phyloP scores from a whole-genome alignment of 2,329 filamentous ascomycete species.

The Fonsecaea nubica region DNA sequence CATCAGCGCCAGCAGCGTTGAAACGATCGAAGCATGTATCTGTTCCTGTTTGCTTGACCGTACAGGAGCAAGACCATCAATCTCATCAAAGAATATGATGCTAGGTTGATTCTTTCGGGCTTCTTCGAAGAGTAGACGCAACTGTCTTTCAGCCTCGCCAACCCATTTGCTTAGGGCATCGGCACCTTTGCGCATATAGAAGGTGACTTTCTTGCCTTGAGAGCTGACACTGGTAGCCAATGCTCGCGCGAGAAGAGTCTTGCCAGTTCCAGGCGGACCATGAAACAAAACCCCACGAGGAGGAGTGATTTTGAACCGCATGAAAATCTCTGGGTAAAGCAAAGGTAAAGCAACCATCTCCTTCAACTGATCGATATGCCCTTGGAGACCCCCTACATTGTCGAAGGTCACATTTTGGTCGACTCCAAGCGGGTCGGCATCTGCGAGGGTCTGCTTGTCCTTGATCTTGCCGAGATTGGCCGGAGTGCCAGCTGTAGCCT shows the following conservation, averaged over 20 bases:
- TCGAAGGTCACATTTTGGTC: conserved; percentile 92
- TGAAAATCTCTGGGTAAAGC: conserved; percentile 92
- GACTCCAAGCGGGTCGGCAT: conserved; percentile 92
- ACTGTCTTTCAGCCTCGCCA: conserved; percentile 93
- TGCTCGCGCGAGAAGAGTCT: conserved; percentile 92
- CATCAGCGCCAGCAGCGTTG: conserved; percentile 91
- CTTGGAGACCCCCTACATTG: conserved; percentile 88
- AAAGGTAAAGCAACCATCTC: conserved; percentile 97
- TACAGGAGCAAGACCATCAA: conserved; percentile 93
- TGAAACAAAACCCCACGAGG: conserved; percentile 96
- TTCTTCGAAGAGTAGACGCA: conserved; percentile 92
- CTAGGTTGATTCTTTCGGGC: conserved; percentile 94
- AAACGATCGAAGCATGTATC: conserved; percentile 97
- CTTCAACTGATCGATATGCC: conserved; percentile 95
- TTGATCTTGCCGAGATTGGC: conserved; percentile 93
- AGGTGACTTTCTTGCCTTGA: conserved; percentile 92
- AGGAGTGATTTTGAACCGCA: conserved; percentile 88
- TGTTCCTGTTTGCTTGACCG: conserved; percentile 98
- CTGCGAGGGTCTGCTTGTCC: conserved; percentile 87
- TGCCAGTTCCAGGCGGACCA: conserved; percentile 95
- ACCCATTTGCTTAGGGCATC: conserved; percentile 99
- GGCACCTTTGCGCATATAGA: conserved; percentile 99
- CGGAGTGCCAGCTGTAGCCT: conserved; percentile 65
- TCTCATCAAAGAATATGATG: conserved; percentile 99
- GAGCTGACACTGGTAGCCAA: conserved; percentile 88